Conservation (phyloP, 2,329 filamentous ascomycete species). For the Xylariaceae sp. region DNA sequence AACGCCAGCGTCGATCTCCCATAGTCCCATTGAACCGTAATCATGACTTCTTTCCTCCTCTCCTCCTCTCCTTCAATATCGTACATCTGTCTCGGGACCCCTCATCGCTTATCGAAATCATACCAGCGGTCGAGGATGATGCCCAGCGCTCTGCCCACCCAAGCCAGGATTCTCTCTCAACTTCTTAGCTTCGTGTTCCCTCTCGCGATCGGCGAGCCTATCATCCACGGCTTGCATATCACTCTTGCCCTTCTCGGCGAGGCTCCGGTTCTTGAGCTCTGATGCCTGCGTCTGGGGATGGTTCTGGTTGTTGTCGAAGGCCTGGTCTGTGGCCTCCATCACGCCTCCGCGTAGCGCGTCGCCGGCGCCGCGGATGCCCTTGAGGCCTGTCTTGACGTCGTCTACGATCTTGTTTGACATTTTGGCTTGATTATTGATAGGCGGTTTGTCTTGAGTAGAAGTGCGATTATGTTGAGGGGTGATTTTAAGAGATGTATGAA, state of each 20-base stretch:
- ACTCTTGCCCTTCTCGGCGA: conserved; percentile 38
- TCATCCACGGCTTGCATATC: conserved; percentile 36
- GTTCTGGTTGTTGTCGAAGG: conserved; percentile 37
- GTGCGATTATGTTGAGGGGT: background rate
- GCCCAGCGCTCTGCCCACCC: background rate
- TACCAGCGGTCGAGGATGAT: conserved; percentile 15
- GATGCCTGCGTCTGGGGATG: conserved; percentile 36
- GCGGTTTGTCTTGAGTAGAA: background rate
- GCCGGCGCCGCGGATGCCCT: conserved; percentile 43
- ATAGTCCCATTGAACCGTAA: background rate
- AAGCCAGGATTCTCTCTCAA: background rate
- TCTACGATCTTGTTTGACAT: conserved; percentile 41
- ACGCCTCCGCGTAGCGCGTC: conserved; percentile 42
- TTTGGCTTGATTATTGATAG: background rate
- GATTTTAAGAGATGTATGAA: too few relatives aligned
- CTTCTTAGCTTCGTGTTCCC: conserved; percentile 25
- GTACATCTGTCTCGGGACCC: background rate
- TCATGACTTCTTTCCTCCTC: background rate
- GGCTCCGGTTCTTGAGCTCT: conserved; percentile 33
- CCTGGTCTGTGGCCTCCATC: conserved; percentile 40
- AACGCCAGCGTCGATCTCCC: background rate
- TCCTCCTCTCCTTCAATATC: background rate
- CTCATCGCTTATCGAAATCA: background rate
- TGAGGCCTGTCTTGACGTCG: conserved; percentile 43
- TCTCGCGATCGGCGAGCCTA: conserved; percentile 37